phyloP scores from a whole-genome alignment of 371 early-diverging fungal species.

The Mucor circinelloides region DNA sequence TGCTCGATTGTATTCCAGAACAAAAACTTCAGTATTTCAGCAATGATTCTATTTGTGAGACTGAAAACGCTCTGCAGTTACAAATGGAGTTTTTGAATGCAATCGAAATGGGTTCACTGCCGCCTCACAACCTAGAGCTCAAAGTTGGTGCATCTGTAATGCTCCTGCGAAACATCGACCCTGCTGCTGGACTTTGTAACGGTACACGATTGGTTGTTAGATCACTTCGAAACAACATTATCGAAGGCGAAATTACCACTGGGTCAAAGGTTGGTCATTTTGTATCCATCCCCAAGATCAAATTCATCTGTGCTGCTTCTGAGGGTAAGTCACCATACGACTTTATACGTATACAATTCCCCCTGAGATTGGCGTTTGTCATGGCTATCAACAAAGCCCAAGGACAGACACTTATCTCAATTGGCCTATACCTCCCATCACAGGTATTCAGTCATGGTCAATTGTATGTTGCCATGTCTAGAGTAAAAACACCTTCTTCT shows the following conservation, averaged over 20 bases:
- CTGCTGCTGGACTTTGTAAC: slow-evolving; percentile 27
- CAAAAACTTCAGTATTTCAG: not conserved
- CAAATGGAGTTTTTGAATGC: no score
- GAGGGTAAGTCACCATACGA: not conserved
- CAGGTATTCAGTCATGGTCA: no score
- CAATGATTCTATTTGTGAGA: not conserved
- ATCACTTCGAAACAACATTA: not conserved
- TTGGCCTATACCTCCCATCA: no score
- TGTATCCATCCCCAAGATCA: slow-evolving; percentile 3
- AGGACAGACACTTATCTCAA: no score
- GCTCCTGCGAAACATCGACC: not conserved
- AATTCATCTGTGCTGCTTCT: not conserved
- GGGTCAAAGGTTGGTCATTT: not conserved
- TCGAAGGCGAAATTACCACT: slow-evolving; percentile 15
- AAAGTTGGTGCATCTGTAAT: not conserved
- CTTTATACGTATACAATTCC: slow-evolving; percentile 15
- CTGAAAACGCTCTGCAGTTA: not conserved
- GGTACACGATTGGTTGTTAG: slow-evolving; percentile 26
- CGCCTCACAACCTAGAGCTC: no score
- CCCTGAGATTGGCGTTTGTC: slow-evolving; percentile 25
- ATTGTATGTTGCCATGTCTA: no score
- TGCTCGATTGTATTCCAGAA: not conserved
- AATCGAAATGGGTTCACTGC: no score
- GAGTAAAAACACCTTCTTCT: no score
- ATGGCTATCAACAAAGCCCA: slow-evolving; percentile 39